These are phyloP conservation scores for Aspergillus funiculosus DNA, from an alignment of 495 filamentous ascomycete genomes.

Conservation along the genomic window DNA sequence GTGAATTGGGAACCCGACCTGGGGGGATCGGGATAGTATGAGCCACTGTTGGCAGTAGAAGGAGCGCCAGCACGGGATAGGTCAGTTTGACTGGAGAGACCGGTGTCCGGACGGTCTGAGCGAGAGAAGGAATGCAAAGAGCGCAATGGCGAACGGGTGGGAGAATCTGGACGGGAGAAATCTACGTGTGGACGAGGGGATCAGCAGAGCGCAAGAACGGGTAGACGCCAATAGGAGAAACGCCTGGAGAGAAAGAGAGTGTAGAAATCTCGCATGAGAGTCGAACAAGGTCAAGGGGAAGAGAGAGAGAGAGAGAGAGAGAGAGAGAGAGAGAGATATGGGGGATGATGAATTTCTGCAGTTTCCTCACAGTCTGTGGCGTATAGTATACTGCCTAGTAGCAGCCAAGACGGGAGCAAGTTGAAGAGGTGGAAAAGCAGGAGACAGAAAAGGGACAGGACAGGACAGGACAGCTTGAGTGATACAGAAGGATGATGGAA, in stretches of 20 bases:
- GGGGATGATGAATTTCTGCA: too few species aligned
- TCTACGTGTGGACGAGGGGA: constrained; percentile 22
- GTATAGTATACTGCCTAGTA: too few species aligned
- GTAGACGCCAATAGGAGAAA: constrained; percentile 15
- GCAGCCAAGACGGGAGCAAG: neutral
- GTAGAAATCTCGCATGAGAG: constrained; percentile 16
- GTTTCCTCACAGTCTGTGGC: too few species aligned
- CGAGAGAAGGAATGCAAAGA: constrained; percentile 29
- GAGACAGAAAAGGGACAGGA: neutral
- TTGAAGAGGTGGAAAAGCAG: neutral
- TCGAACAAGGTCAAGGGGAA: constrained; percentile 3
- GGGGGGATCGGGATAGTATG: constrained; percentile 17
- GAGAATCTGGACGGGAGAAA: constrained; percentile 29
- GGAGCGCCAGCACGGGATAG: constrained; percentile 25
- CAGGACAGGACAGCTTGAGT: constrained; percentile 2
- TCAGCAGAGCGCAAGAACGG: constrained; percentile 7
- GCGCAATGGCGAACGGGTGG: constrained; percentile 31
- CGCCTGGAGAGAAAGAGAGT: constrained; percentile 3
- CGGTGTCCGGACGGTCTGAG: constrained; percentile 32
- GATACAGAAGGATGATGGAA: constrained; percentile 1
- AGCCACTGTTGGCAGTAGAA: constrained; percentile 22
- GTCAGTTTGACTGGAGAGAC: constrained; percentile 27
- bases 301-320: constrained; percentile 8
- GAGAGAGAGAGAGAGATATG: constrained; percentile 8
- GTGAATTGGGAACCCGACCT: constrained; percentile 18